phyloP scores from a whole-genome alignment of 1,139 yeast genomes.

The Magnusiomyces clavatus region DNA sequence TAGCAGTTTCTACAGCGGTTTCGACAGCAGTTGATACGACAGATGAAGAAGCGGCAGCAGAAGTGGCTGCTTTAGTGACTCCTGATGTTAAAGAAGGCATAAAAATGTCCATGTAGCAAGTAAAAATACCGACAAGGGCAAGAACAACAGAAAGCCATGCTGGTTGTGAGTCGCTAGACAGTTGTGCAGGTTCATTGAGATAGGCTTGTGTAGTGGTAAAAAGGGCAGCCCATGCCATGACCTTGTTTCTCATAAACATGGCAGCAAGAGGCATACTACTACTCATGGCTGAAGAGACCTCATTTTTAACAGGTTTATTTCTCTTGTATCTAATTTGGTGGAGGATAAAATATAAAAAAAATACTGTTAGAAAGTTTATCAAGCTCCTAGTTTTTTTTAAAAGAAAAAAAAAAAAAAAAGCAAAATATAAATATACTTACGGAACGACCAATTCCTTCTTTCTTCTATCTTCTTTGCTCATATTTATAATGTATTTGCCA shows the following conservation, averaged over 20 bases:
- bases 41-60: constrained; percentile 13
- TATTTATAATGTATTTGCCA: too few species aligned
- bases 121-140: constrained; percentile 27
- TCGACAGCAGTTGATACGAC: constrained; percentile 8
- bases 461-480: too few species aligned
- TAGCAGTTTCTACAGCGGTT: constrained; percentile 2
- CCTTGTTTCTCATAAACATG: constrained; percentile 43
- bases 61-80: constrained; percentile 14
- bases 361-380: too few species aligned
- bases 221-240: constrained; percentile 51
- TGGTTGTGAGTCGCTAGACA: constrained; percentile 25
- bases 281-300: constrained; percentile 35
- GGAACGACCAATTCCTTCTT: too few species aligned
- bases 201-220: constrained; percentile 46
- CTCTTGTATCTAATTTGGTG: constrained; percentile 23
- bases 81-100: constrained; percentile 23
- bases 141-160: constrained; percentile 29
- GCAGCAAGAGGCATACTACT: constrained; percentile 59
- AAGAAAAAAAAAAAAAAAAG: too few species aligned
- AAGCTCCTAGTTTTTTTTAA: too few species aligned
- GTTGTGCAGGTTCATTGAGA: constrained; percentile 43
- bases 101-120: constrained; percentile 33
- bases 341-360: neutral
- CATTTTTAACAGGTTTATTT: constrained; percentile 18
- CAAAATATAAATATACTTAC: too few species aligned